These are phyloP conservation scores for Blastocystis sp. DNA, from an alignment of 352 stramenopile genomes.

Conservation along the genomic window DNA sequence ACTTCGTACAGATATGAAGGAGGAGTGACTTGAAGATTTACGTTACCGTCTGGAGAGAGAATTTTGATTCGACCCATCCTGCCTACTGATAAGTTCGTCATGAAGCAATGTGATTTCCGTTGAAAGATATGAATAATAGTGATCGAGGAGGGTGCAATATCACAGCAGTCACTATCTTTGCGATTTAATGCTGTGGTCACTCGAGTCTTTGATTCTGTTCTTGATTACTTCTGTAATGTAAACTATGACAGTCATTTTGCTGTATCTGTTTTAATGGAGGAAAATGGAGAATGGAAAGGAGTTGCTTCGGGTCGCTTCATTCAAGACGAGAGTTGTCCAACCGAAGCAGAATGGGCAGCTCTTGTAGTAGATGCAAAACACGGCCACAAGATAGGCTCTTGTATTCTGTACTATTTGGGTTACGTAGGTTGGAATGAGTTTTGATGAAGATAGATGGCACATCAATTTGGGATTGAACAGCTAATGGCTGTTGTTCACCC, in stretches of 20 bases:
- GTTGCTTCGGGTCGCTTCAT: slow-evolving; percentile 58
- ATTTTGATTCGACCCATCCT: slow-evolving; percentile 54
- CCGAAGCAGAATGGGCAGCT: slow-evolving; percentile 51
- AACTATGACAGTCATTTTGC: slow-evolving; percentile 61
- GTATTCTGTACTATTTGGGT: slow-evolving; percentile 50
- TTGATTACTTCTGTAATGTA: slow-evolving; percentile 58
- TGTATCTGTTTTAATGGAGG: slow-evolving; percentile 34
- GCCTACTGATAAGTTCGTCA: slow-evolving; percentile 18
- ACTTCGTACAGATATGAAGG: background rate
- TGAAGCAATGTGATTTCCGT: slow-evolving; percentile 1
- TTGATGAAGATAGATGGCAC: slow-evolving; percentile 7
- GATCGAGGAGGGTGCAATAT: slow-evolving; percentile 35
- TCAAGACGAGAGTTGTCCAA: background rate
- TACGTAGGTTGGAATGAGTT: background rate
- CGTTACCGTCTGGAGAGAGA: slow-evolving; percentile 4
- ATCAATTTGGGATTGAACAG: slow-evolving; percentile 37
- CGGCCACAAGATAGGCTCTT: slow-evolving; percentile 62
- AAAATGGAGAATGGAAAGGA: slow-evolving; percentile 19
- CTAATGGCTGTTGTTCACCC: slow-evolving; percentile 64
- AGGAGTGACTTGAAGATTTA: background rate
- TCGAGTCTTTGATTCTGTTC: slow-evolving; percentile 16
- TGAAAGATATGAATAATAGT: background rate
- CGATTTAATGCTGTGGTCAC: slow-evolving; percentile 37
- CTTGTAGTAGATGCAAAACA: slow-evolving; percentile 48
- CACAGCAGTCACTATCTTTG: slow-evolving; percentile 41